phyloP scores from a whole-genome alignment of 2,329 filamentous ascomycete genomes.

The Talaromyces sp. region DNA sequence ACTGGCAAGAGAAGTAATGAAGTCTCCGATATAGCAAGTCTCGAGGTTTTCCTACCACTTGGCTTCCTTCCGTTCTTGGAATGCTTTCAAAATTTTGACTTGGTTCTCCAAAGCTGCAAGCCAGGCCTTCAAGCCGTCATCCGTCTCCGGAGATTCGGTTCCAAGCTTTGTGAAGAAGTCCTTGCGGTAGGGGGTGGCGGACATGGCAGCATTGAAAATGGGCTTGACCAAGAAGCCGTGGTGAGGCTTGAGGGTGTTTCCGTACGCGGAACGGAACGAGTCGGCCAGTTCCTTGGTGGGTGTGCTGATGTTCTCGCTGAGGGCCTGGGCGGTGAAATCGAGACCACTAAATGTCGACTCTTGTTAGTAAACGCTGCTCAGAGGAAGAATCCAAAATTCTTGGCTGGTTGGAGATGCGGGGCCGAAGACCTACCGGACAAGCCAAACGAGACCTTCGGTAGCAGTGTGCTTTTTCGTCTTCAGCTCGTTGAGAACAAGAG shows the following conservation, averaged over 20 bases:
- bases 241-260: conserved; percentile 80
- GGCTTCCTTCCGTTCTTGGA: conserved; percentile 52
- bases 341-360: conserved; percentile 60
- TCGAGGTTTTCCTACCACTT: conserved; percentile 32
- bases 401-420: neutral
- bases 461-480: conserved; percentile 84
- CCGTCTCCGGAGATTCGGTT: conserved; percentile 49
- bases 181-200: conserved; percentile 84
- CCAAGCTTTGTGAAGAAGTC: conserved; percentile 88
- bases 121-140: conserved; percentile 63
- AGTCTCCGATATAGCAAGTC: neutral
- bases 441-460: conserved; percentile 86
- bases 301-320: conserved; percentile 70
- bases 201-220: conserved; percentile 89
- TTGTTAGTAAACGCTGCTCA: neutral
- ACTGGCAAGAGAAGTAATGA: neutral
- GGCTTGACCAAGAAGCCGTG: conserved; percentile 88
- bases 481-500: conserved; percentile 79
- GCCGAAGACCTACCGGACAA: conserved; percentile 64
- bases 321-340: conserved; percentile 84
- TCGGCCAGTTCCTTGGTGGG: conserved; percentile 68
- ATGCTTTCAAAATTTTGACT: conserved; percentile 68
- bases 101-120: conserved; percentile 71
- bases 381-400: neutral
- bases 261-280: conserved; percentile 85